These are phyloP conservation scores for Clitocybe nebularis DNA, from an alignment of 1,284 basidiomycete genomes.

Conservation along the genomic window DNA sequence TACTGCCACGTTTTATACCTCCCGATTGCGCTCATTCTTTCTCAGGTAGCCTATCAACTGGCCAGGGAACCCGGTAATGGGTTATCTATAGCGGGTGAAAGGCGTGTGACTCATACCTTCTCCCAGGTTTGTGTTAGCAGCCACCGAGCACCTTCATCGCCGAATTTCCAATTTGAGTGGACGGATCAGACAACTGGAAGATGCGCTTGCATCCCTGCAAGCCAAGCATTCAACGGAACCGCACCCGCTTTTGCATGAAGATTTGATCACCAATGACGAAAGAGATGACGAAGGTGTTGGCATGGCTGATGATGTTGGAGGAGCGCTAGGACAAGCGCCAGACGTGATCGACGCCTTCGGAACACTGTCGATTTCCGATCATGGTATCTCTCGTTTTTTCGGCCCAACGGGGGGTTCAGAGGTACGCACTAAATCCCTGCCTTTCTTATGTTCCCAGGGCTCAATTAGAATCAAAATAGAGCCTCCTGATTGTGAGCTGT, in stretches of 20 bases:
- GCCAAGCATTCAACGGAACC: conserved; percentile 46
- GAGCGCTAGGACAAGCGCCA: conserved; percentile 9
- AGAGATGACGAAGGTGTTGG: conserved; percentile 17
- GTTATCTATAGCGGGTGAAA: background rate
- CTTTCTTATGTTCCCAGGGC: too few relatives aligned
- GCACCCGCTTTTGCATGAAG: conserved; percentile 63
- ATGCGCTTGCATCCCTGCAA: conserved; percentile 53
- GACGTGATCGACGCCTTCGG: conserved; percentile 55
- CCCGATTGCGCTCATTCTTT: conserved; percentile 5
- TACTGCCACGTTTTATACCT: background rate
- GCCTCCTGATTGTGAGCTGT: conserved; percentile 28
- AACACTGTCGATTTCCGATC: conserved; percentile 57
- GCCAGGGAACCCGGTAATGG: conserved; percentile 56
- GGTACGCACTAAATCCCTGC: conserved; percentile 31
- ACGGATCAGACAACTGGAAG: conserved; percentile 64
- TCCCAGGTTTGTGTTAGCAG: conserved; percentile 64
- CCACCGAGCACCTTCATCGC: conserved; percentile 69
- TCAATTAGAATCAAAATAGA: too few relatives aligned
- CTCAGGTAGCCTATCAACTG: conserved; percentile 55
- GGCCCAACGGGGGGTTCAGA: conserved; percentile 62
- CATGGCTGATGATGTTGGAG: conserved; percentile 8
- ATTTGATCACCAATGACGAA: conserved; percentile 41
- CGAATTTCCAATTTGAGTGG: conserved; percentile 57
- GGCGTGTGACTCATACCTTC: background rate
- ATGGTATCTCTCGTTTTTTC: conserved; percentile 60